Conservation (phyloP, 768 basidiomycete genomes). For the Suillus clintonianus region DNA sequence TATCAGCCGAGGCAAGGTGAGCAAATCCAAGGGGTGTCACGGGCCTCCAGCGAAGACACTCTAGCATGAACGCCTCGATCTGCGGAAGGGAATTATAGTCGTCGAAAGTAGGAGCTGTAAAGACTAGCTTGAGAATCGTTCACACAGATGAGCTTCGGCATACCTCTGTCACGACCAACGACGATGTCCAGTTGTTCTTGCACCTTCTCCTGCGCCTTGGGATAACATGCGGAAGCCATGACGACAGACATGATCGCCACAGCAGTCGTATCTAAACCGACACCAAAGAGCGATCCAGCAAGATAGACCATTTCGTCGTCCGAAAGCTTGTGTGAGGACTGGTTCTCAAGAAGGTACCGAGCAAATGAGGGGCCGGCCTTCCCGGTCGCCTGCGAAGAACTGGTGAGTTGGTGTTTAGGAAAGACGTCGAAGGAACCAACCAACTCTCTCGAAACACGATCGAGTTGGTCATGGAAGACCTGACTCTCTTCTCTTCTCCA, state of each 20-base stretch:
- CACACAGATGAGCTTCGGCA: constrained; percentile 15
- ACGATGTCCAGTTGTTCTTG: no score
- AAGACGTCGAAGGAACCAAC: no score
- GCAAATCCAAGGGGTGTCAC: no score
- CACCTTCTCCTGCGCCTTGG: no score
- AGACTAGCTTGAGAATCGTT: background rate
- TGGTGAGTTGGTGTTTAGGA: constrained; percentile 14
- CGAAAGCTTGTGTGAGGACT: constrained; percentile 52
- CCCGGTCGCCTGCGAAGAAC: constrained; percentile 19
- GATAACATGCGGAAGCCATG: no score
- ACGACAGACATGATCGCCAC: no score
- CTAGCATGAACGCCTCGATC: constrained; percentile 43
- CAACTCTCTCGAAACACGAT: no score
- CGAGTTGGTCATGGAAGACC: no score
- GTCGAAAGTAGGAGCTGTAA: constrained; percentile 40
- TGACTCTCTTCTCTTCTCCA: no score
- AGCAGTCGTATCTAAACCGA: constrained; percentile 66
- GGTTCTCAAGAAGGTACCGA: constrained; percentile 57
- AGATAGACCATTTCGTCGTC: constrained; percentile 63
- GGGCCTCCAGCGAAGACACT: constrained; percentile 44
- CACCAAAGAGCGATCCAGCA: constrained; percentile 65
- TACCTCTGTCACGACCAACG: no score
- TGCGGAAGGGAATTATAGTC: constrained; percentile 40
- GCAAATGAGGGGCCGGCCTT: constrained; percentile 46
- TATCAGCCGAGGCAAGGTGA: constrained; percentile 64